These are phyloP conservation scores for Saccharomycopsis sp. DNA, from an alignment of 805 yeast species.

Conservation along the genomic window DNA sequence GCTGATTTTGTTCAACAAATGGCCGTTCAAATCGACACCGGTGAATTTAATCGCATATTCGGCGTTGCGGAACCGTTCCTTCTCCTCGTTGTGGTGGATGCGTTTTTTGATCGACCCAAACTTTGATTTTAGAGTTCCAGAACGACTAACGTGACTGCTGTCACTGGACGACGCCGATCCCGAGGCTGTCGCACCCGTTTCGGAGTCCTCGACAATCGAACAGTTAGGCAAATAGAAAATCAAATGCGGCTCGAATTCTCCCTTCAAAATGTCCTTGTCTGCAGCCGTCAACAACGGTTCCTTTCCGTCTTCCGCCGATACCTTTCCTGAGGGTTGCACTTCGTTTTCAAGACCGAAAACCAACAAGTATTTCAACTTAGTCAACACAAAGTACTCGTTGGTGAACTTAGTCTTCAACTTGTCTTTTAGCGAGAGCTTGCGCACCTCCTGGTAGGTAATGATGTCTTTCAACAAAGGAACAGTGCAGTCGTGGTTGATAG, in stretches of 20 bases:
- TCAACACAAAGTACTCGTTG: conserved; percentile 18
- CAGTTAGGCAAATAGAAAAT: conserved; percentile 20
- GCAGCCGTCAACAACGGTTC: conserved; percentile 10
- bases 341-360: conserved; percentile 19
- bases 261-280: conserved; percentile 17
- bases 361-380: conserved; percentile 19
- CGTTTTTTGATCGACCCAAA: conserved; percentile 16
- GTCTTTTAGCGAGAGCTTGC: conserved; percentile 16
- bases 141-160: background rate
- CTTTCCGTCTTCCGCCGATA: background rate
- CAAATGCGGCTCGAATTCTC: conserved; percentile 16
- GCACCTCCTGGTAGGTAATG: conserved; percentile 18
- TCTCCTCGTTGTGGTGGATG: background rate
- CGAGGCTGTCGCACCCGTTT: background rate
- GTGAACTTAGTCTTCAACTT: conserved; percentile 11
- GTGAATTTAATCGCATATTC: conserved; percentile 17
- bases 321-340: conserved; percentile 3
- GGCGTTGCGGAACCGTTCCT: background rate
- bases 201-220: conserved; percentile 12
- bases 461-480: conserved; percentile 16
- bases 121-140: conserved; percentile 13
- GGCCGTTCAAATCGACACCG: conserved; percentile 19
- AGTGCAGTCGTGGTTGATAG: conserved; percentile 18
- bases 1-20: conserved; percentile 17
- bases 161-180: background rate